phyloP scores from a whole-genome alignment of 345 rosid genomes.

The Syzygium jambos region DNA sequence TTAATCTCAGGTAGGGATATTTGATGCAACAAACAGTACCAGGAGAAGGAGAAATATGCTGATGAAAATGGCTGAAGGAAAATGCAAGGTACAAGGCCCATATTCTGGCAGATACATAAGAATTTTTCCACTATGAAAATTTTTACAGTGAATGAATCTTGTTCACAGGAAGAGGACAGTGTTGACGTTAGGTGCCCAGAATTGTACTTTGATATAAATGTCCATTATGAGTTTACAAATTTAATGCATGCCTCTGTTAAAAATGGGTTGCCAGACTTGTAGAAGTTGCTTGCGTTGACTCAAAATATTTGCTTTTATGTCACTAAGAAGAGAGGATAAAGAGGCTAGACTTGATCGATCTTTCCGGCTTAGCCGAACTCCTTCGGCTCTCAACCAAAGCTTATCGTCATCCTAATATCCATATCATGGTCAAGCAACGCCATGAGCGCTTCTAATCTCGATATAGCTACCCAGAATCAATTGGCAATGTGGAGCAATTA shows the following conservation, averaged over 20 bases:
- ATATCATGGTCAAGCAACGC: neutral
- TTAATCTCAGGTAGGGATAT: slow-evolving; percentile 77
- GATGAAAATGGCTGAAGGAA: slow-evolving; percentile 99
- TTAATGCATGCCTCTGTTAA: neutral
- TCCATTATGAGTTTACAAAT: neutral
- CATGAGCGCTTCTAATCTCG: neutral
- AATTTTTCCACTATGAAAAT: neutral
- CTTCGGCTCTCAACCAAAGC: neutral
- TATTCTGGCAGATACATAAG: neutral
- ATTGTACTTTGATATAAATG: neutral
- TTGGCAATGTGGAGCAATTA: neutral
- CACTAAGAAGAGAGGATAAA: neutral
- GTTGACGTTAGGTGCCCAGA: neutral
- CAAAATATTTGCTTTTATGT: neutral
- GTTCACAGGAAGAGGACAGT: neutral
- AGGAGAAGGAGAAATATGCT: slow-evolving; percentile 86
- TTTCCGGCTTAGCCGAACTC: neutral
- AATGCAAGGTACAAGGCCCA: slow-evolving; percentile 70
- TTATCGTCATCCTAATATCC: neutral
- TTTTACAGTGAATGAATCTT: neutral
- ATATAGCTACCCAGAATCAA: neutral
- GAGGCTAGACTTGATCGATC: neutral
- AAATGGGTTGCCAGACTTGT: neutral
- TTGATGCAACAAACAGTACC: slow-evolving; percentile 97
- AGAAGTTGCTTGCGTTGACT: too few relatives aligned